A percentile compares a stretch with the other conserved stretches of the same genome.
Conservation (phyloP, 768 basidiomycete species). For the Cystofilobasidium ferigula region DNA sequence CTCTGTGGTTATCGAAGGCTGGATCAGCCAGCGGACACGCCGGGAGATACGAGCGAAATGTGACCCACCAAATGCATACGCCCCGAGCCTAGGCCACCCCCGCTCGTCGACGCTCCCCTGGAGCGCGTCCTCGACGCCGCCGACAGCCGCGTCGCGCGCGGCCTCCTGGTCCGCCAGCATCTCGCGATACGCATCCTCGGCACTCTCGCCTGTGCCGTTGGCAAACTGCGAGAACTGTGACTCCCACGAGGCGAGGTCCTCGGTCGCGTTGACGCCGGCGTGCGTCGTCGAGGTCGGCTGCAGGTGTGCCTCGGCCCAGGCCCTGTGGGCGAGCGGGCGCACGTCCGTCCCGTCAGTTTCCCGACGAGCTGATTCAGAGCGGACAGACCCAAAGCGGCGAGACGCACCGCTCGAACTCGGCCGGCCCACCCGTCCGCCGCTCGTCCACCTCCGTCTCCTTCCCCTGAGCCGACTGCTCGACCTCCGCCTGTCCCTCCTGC, state of each 20-base stretch:
- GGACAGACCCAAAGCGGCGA: neutral
- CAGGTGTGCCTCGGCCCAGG: constrained; percentile 18
- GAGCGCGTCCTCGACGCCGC: neutral
- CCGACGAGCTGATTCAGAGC: neutral
- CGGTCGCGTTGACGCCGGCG: neutral
- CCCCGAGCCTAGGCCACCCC: constrained; percentile 61
- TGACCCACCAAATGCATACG: constrained; percentile 65
- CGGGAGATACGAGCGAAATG: neutral
- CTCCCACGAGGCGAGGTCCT: constrained; percentile 33
- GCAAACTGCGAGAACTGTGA: constrained; percentile 33
- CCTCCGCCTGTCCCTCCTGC: too few relatives aligned
- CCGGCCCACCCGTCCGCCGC: neutral
- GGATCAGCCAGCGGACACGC: neutral
- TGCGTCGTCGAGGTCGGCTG: neutral
- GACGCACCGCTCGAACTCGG: constrained; percentile 17
- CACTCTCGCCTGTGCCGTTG: constrained; percentile 27
- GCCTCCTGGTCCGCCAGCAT: constrained; percentile 26
- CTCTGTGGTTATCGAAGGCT: constrained; percentile 42
- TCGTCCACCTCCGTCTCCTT: constrained; percentile 12
- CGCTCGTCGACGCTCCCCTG: constrained; percentile 39
- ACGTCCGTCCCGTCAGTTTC: too few relatives aligned
- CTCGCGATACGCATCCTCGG: constrained; percentile 26
- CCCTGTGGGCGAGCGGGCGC: neutral
- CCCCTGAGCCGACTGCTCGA: neutral
- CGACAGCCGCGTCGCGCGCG: constrained; percentile 29